Base-by-base conservation (phyloP, 2,329 filamentous ascomycete genomes). In the Colletotrichum noveboracense region DNA sequence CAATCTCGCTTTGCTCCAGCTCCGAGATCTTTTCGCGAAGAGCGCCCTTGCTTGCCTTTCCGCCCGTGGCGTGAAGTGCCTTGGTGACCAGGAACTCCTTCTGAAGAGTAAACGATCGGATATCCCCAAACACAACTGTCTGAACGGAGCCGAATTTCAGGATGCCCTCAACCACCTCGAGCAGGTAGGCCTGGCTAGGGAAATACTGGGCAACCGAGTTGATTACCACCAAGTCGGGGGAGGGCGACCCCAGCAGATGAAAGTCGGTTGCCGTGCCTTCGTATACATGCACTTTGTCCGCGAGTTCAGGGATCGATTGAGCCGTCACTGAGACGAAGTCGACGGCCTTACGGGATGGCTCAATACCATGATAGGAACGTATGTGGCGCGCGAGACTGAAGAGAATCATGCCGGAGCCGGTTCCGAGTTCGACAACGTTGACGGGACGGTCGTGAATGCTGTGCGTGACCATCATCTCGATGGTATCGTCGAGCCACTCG, bases 401-500 rank as follows among this genome's bases (percentile, higher is more conserved):
- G 1, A 84, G 72, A 9, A 83, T 80, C 82, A 83, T 84, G 1
- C 82, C 82, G 1, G 78, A 72, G 3, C 82, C 82, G 1, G 81
- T 80, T 2, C 82, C 82, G 1, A 84, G 70, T 60, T 83, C 82
- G 0, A 83, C 76, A 1, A 83, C 78, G n/a, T 78, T 58, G 2
- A 74, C 72, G 4, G 74, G 48, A 3, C 24, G 7, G 7, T 14
- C 28, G 58, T 13, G 56, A 61, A 83, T 76, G 0, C 77, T 73
- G 2, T 66, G 16, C 1, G 83, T 80, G 38, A 43, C 18, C 38
- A 43, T 9, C 38, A 43, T 43, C 1, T 43, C 18, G 5, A 43
- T 43, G 1, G 81, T 82, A 13, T 83, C 82, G 10, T 82, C 79
- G 0, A 84, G 76, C 82, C 82, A 84, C 62, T 82, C 82, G 4